Conservation (phyloP, 495 filamentous ascomycete species). For the Tuber indicum region DNA sequence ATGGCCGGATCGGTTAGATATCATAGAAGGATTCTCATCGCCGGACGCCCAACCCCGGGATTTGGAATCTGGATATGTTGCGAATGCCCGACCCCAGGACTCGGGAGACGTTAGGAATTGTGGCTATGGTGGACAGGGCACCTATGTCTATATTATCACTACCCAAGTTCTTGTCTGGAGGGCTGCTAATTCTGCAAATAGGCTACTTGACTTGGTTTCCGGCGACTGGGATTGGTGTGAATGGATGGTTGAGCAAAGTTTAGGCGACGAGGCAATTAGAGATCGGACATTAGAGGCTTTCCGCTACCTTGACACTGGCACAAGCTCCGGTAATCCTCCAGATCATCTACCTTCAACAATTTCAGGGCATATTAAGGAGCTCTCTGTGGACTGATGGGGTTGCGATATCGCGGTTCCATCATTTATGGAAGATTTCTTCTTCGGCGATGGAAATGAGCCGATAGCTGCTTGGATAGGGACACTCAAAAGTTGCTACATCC, state of each 20-base stretch:
- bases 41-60: background rate
- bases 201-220: background rate
- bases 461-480: background rate
- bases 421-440: constrained; percentile 2
- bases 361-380: background rate
- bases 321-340: background rate
- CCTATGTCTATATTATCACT: background rate
- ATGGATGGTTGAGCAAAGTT: background rate
- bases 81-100: too few relatives aligned
- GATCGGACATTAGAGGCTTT: background rate
- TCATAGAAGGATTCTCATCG: background rate
- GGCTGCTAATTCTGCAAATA: background rate
- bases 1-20: background rate
- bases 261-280: background rate
- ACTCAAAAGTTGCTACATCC: background rate
- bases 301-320: background rate
- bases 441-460: background rate
- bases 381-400: background rate
- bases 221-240: background rate
- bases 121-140: background rate
- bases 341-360: background rate
- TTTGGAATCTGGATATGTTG: too few relatives aligned
- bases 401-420: background rate
- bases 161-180: background rate
- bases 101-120: background rate